Percentiles rank a stretch among this genome's conserved stretches.
Conservation (phyloP, 768 basidiomycete species). For the Lactarius deliciosus region DNA sequence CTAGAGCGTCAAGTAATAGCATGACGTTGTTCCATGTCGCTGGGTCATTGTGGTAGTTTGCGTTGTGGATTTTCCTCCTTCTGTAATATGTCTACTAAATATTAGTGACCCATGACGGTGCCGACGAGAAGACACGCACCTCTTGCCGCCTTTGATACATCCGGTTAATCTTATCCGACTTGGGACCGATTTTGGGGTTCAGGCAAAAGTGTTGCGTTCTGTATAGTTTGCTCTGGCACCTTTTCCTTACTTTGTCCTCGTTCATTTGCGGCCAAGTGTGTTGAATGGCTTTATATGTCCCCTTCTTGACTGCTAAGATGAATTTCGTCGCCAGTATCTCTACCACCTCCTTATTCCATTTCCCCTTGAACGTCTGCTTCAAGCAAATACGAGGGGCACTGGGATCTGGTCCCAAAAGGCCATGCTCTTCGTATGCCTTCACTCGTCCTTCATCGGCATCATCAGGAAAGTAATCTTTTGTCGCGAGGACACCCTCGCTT, state of each 20-base stretch:
- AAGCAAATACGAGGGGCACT: conserved; percentile 2
- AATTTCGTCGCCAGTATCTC: no score
- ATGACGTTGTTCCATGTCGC: neutral
- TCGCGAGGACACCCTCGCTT: neutral
- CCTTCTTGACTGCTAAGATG: no score
- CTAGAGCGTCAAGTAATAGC: neutral
- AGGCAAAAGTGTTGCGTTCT: neutral
- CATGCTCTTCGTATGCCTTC: neutral
- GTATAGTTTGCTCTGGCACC: conserved; percentile 5
- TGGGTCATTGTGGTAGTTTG: neutral
- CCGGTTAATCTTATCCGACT: neutral
- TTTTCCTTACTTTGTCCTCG: conserved; percentile 2
- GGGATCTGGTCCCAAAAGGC: neutral
- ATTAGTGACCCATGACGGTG: neutral
- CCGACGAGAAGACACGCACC: neutral
- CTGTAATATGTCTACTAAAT: conserved; percentile 4
- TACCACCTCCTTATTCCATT: no score
- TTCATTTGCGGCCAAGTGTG: no score
- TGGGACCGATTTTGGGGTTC: no score
- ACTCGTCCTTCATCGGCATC: no score
- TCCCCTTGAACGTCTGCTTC: no score
- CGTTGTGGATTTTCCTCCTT: neutral
- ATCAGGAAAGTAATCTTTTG: neutral
- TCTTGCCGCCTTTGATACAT: conserved; percentile 7
- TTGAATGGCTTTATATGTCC: no score